These are phyloP conservation scores for Myriangium duriaei DNA, from an alignment of 2,329 filamentous ascomycete species.

Conservation along the genomic window DNA sequence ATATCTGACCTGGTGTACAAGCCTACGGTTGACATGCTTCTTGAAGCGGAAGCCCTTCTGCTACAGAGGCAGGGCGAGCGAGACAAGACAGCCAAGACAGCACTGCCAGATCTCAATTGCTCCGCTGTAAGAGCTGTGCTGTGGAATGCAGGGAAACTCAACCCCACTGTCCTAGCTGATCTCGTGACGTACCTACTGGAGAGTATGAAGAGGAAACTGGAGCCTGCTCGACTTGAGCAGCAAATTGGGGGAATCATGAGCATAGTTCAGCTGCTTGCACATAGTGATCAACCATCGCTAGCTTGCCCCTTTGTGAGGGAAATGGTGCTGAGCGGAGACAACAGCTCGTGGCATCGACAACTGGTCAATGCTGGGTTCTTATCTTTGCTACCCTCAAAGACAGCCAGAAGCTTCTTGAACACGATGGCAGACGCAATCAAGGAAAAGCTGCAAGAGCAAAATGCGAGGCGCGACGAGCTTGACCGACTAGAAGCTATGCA, in stretches of 20 bases:
- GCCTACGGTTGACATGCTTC: slow-evolving; percentile 19
- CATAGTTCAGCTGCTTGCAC: not conserved
- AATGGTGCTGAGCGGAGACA: slow-evolving; percentile 17
- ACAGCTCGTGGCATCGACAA: slow-evolving; percentile 32
- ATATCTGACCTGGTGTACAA: slow-evolving; percentile 20
- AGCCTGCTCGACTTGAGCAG: not conserved
- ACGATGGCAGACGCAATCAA: not conserved
- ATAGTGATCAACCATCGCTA: not conserved
- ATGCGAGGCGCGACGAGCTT: not conserved
- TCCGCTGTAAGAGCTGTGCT: not conserved
- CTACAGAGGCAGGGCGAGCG: not conserved
- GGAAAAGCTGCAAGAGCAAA: not conserved
- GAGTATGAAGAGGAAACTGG: not conserved
- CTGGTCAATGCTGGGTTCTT: slow-evolving; percentile 24
- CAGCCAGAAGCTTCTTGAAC: not conserved
- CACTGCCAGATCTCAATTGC: too few species aligned
- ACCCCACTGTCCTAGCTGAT: not conserved
- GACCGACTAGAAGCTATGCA: not conserved
- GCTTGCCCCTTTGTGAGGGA: not conserved
- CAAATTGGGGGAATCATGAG: not conserved
- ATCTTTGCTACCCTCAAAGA: slow-evolving; percentile 19
- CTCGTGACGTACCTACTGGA: not conserved
- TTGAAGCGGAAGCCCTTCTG: slow-evolving; percentile 14
- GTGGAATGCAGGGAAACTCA: not conserved
- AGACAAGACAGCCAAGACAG: too few species aligned